Percentiles rank a stretch among this genome's conserved stretches.
Evolutionary conservation across 129 eudicot species (phyloP).

Genomic region (Flaveria bidentis): DNA sequence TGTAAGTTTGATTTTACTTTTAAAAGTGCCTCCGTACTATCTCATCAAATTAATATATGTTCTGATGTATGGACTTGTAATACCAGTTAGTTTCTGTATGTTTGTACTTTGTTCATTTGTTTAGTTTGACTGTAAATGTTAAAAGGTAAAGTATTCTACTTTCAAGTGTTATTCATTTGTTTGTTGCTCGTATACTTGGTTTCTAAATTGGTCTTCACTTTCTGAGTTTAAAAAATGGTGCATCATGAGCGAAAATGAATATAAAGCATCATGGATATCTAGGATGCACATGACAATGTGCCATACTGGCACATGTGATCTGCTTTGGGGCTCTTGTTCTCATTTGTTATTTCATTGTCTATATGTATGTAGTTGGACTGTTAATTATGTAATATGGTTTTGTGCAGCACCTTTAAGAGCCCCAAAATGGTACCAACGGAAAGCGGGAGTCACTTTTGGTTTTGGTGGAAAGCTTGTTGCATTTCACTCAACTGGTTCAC

Average conservation of each 20-base stretch:
- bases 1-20: not conserved
- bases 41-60: not conserved
- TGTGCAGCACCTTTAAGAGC: conserved; percentile 69
- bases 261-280: not conserved
- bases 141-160: not conserved
- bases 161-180: not conserved
- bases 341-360: not conserved
- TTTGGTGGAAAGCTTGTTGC: conserved; percentile 96
- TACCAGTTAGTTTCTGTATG: not conserved
- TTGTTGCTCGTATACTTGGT: not conserved
- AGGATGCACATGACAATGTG: not conserved
- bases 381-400: conserved; percentile 8
- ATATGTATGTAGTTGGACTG: not conserved
- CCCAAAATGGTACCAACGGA: conserved; percentile 89
- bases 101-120: not conserved
- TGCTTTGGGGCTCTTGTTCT: conserved; percentile 11
- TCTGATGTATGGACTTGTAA: not conserved
- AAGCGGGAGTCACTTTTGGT: conserved; percentile 90
- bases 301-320: conserved; percentile 5
- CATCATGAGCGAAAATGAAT: not conserved
- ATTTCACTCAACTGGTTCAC: conserved; percentile 54
- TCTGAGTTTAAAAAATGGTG: not conserved
- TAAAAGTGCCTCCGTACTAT: not conserved
- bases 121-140: not conserved
- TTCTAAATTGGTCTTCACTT: not conserved